These are phyloP conservation scores for Saprolegnia parasitica DNA, from an alignment of 352 stramenopile genomes.

Conservation along the genomic window DNA sequence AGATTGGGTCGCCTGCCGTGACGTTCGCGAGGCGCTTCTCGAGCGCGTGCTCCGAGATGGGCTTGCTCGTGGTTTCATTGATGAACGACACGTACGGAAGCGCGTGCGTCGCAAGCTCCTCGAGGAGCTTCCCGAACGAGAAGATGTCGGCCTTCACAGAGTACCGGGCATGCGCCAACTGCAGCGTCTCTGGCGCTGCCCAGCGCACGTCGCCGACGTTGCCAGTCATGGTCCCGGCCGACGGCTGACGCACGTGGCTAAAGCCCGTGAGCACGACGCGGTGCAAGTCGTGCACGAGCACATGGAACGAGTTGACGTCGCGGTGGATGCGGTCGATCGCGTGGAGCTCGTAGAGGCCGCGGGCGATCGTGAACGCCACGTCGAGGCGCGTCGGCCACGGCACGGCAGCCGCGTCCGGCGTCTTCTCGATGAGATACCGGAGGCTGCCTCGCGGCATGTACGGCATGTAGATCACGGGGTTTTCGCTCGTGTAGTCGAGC, in stretches of 20 bases:
- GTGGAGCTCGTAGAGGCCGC: background rate
- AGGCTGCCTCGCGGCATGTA: background rate
- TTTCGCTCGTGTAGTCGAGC: background rate
- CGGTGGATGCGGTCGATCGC: constrained; percentile 5
- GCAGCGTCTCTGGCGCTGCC: background rate
- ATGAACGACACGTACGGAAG: background rate
- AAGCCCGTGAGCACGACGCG: background rate
- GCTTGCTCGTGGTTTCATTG: background rate
- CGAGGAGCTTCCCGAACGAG: background rate
- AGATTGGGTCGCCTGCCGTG: too few species aligned
- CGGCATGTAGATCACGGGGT: constrained; percentile 5
- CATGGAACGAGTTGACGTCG: constrained; percentile 5
- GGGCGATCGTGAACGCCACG: background rate
- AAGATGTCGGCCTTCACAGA: constrained; percentile 1
- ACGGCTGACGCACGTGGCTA: background rate
- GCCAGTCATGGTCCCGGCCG: background rate
- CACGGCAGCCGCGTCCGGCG: too few species aligned
- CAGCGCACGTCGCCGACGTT: background rate
- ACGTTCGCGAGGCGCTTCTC: too few species aligned
- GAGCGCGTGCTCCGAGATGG: background rate
- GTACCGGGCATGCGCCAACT: background rate
- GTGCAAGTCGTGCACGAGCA: background rate
- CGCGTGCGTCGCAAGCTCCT: background rate
- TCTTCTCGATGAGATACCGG: background rate
- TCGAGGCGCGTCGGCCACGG: background rate